A percentile compares a stretch with the other conserved stretches of the same genome.
Conservation (phyloP, 225 moss, liverwort and hornwort species). For the Bryum argenteum region DNA sequence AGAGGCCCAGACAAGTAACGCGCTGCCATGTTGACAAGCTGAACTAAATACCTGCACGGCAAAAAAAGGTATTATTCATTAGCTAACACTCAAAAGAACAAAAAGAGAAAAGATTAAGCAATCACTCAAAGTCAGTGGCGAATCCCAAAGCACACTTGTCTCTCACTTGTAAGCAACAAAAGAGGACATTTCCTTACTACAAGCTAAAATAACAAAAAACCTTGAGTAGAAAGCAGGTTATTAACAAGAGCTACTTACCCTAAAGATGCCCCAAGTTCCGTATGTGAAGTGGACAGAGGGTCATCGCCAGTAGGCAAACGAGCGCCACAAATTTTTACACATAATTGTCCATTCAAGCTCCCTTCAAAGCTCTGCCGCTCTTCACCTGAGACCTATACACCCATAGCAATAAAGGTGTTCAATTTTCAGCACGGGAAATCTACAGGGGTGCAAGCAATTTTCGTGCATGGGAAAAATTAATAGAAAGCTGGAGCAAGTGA, state of each 20-base stretch:
- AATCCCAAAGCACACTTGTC: not conserved
- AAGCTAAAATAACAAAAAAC: no score
- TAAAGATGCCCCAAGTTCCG: conserved; percentile 90
- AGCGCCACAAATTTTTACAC: conserved; percentile 75
- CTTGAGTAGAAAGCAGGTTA: no score
- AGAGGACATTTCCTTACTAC: no score
- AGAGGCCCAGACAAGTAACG: conserved; percentile 91
- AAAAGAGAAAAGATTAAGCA: not conserved
- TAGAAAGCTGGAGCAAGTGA: no score
- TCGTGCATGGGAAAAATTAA: no score
- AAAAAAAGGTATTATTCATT: not conserved
- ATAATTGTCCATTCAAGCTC: conserved; percentile 42
- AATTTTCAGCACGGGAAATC: conserved; percentile 12
- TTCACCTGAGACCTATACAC: conserved; percentile 56
- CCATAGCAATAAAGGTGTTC: conserved; percentile 25
- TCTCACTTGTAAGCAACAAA: not conserved
- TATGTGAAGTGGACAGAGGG: conserved; percentile 64
- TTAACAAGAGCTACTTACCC: conserved; percentile 55
- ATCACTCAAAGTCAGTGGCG: conserved; percentile 3
- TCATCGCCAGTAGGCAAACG: conserved; percentile 82
- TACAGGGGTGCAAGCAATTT: no score
- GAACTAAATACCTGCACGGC: conserved; percentile 85
- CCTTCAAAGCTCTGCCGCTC: conserved; percentile 69
- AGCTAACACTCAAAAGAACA: not conserved
- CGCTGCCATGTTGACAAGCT: conserved; percentile 85